These are phyloP conservation scores for Bondarzewia mesenterica DNA, from an alignment of 1,284 basidiomycete genomes.

Conservation along the genomic window DNA sequence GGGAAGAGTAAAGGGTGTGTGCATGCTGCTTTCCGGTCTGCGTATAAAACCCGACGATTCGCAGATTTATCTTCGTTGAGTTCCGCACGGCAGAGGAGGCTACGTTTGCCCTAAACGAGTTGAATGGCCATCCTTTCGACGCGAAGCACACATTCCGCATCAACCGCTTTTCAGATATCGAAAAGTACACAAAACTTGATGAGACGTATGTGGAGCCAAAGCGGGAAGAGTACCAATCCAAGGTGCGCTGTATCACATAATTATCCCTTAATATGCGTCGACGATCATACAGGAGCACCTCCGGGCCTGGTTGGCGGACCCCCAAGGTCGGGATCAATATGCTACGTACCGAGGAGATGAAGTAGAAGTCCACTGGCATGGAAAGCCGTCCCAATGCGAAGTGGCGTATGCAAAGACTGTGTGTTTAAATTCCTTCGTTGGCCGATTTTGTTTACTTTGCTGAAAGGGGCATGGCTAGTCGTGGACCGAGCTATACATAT, in stretches of 20 bases:
- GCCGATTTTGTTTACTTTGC: not conserved
- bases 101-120: slow-evolving; percentile 66
- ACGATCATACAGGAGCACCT: slow-evolving; percentile 72
- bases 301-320: slow-evolving; percentile 90
- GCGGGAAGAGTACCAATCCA: slow-evolving; percentile 73
- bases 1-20: slow-evolving; percentile 84
- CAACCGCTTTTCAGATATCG: slow-evolving; percentile 91
- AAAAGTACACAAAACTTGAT: slow-evolving; percentile 75
- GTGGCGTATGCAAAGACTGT: slow-evolving; percentile 70
- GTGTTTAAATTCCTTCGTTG: slow-evolving; percentile 15
- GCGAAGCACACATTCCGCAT: slow-evolving; percentile 87
- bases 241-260: slow-evolving; percentile 34
- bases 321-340: slow-evolving; percentile 92
- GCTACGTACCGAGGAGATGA: slow-evolving; percentile 91
- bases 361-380: slow-evolving; percentile 91
- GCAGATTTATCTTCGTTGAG: slow-evolving; percentile 86
- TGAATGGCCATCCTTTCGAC: slow-evolving; percentile 89
- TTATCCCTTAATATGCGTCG: slow-evolving; percentile 1
- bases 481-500: slow-evolving; percentile 94
- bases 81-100: slow-evolving; percentile 81
- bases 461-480: slow-evolving; percentile 36
- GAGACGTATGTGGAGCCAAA: slow-evolving; percentile 82
- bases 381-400: slow-evolving; percentile 84
- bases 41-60: not conserved
- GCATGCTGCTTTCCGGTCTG: slow-evolving; percentile 2